phyloP scores from a whole-genome alignment of 306 rosid genomes.

The Medicago ruthenica region DNA sequence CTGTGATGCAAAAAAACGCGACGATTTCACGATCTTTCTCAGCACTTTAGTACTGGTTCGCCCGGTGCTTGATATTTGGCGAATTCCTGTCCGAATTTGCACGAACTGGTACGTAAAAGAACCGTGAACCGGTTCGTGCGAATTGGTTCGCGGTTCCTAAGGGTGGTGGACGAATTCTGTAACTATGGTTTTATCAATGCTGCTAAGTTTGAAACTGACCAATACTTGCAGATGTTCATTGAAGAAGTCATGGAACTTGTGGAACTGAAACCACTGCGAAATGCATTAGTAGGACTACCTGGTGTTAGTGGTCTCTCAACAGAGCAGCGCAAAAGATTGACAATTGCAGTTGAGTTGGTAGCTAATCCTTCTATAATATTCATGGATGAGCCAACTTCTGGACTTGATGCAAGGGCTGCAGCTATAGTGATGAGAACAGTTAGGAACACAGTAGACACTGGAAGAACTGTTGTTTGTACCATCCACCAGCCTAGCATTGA shows the following conservation, averaged over 20 bases:
- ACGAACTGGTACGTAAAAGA: no score
- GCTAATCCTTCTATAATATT: constrained; percentile 74
- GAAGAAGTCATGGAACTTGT: constrained; percentile 74
- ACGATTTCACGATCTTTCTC: no score
- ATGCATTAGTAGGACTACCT: constrained; percentile 67
- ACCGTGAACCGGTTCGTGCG: no score
- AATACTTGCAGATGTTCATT: constrained; percentile 58
- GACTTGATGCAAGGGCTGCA: constrained; percentile 72
- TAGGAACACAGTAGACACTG: constrained; percentile 71
- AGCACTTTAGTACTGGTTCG: no score
- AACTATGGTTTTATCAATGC: no score
- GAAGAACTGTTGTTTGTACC: constrained; percentile 77
- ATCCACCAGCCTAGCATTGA: constrained; percentile 78
- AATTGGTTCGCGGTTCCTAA: no score
- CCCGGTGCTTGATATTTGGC: no score
- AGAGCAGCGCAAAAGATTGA: constrained; percentile 69
- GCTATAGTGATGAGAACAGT: constrained; percentile 72
- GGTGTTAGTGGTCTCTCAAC: constrained; percentile 65
- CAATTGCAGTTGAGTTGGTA: constrained; percentile 70
- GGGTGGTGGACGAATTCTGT: no score
- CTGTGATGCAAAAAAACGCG: no score
- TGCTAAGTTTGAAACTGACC: background rate
- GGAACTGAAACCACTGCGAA: constrained; percentile 57
- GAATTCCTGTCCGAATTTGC: no score
- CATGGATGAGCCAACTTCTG: constrained; percentile 83